phyloP scores from a whole-genome alignment of 2,329 filamentous ascomycete genomes.

The Geoglossum cookeanum region DNA sequence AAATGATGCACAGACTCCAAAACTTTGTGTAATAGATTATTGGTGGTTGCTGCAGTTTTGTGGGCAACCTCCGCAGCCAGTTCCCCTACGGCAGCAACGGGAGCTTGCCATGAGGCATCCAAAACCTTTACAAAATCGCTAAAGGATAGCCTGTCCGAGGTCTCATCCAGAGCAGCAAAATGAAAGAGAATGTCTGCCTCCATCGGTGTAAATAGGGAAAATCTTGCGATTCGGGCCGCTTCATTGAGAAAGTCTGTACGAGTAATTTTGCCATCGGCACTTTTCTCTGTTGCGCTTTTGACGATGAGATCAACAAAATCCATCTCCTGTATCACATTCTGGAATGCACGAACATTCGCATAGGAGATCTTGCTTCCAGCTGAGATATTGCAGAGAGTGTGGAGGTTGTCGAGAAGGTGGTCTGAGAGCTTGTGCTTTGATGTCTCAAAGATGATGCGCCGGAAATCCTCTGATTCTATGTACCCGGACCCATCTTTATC shows the following conservation, averaged over 20 bases:
- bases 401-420: conserved; percentile 77
- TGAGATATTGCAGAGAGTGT: conserved; percentile 88
- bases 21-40: conserved; percentile 41
- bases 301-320: conserved; percentile 90
- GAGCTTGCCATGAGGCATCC: conserved; percentile 66
- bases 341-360: conserved; percentile 90
- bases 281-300: conserved; percentile 67
- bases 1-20: conserved; percentile 81
- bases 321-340: conserved; percentile 96
- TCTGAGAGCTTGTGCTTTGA: conserved; percentile 93
- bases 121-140: conserved; percentile 86
- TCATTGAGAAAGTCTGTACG: conserved; percentile 87
- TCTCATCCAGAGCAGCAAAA: conserved; percentile 83
- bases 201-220: conserved; percentile 95
- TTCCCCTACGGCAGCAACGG: conserved; percentile 18
- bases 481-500: conserved; percentile 86
- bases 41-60: conserved; percentile 35
- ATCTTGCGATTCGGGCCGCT: conserved; percentile 75
- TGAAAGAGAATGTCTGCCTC: conserved; percentile 98
- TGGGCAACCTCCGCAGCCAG: conserved; percentile 24
- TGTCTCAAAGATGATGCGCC: conserved; percentile 88
- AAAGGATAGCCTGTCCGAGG: conserved; percentile 65
- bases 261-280: conserved; percentile 79
- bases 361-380: conserved; percentile 88
- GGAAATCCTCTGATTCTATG: conserved; percentile 89